Evolutionary conservation across 441 rosid species (phyloP).

Genomic region (Adansonia rubrostipa): DNA sequence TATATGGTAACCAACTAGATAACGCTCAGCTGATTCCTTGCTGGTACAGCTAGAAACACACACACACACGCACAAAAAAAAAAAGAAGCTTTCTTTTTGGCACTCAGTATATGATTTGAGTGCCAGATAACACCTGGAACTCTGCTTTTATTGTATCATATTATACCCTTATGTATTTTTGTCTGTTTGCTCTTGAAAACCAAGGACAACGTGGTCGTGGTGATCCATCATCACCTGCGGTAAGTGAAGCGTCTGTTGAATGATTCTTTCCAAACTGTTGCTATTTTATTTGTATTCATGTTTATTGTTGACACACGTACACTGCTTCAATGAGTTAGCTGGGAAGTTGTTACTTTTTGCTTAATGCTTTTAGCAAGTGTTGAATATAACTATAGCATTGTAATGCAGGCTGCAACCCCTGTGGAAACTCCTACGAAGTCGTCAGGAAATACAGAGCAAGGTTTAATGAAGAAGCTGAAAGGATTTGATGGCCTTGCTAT

Average conservation of each 20-base stretch:
- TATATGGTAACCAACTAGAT: background rate
- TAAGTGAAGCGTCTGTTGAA: constrained; percentile 41
- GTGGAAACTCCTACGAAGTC: constrained; percentile 71
- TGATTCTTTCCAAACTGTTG: constrained; percentile 19
- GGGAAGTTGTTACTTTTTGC: background rate
- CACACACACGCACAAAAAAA: too few relatives aligned
- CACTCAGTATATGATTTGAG: background rate
- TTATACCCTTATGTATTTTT: constrained; percentile 16
- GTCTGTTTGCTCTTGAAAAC: constrained; percentile 4
- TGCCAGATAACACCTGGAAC: background rate
- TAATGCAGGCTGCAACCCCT: constrained; percentile 58
- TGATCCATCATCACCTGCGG: constrained; percentile 51
- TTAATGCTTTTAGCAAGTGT: background rate
- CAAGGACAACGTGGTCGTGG: constrained; percentile 61
- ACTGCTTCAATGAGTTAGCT: constrained; percentile 3
- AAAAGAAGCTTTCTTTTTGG: background rate
- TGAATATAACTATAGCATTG: constrained; percentile 27
- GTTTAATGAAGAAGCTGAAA: constrained; percentile 80
- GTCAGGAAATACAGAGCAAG: constrained; percentile 60
- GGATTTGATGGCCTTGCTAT: constrained; percentile 84
- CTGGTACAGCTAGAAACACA: background rate
- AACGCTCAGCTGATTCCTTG: background rate
- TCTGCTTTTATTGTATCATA: background rate
- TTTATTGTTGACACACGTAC: background rate
- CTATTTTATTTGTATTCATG: background rate